Evolutionary conservation across 371 early-diverging fungal species (phyloP).

Genomic region (Actinomortierella ambigua): DNA sequence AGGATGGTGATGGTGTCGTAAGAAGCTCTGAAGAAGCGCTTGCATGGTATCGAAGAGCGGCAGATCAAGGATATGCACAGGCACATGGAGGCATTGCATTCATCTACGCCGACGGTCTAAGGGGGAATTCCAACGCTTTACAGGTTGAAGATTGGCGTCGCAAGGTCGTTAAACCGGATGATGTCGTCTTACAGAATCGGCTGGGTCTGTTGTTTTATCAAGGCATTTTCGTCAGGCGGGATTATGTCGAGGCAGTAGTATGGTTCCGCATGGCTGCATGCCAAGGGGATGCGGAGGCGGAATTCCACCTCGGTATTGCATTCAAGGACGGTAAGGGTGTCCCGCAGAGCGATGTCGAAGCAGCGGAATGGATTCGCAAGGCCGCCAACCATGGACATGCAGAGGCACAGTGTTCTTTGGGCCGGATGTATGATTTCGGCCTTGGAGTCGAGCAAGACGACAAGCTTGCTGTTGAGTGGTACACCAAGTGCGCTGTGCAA

Average conservation of each 20-base stretch:
- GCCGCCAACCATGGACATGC: conserved; percentile 68
- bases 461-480: conserved; percentile 73
- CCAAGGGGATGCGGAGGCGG: conserved; percentile 73
- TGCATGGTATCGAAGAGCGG: conserved; percentile 84
- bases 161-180: no score
- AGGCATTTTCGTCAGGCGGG: no score
- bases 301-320: conserved; percentile 72
- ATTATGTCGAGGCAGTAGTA: conserved; percentile 69
- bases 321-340: conserved; percentile 86
- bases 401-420: conserved; percentile 83
- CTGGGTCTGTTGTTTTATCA: no score
- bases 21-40: conserved; percentile 57
- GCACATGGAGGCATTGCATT: no score
- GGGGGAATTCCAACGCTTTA: no score
- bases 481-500: conserved; percentile 67
- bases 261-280: conserved; percentile 81
- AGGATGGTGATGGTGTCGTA: conserved; percentile 77
- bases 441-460: conserved; percentile 71
- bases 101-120: no score
- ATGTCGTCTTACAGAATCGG: no score
- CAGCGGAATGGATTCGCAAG: conserved; percentile 71
- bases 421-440: conserved; percentile 86
- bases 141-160: no score
- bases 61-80: no score
- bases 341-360: conserved; percentile 63